Evolutionary conservation across 2,329 filamentous ascomycete species (phyloP), one percentile per base, ranked within the genome.

Genomic region (Berkeleyomyces basicola): DNA sequence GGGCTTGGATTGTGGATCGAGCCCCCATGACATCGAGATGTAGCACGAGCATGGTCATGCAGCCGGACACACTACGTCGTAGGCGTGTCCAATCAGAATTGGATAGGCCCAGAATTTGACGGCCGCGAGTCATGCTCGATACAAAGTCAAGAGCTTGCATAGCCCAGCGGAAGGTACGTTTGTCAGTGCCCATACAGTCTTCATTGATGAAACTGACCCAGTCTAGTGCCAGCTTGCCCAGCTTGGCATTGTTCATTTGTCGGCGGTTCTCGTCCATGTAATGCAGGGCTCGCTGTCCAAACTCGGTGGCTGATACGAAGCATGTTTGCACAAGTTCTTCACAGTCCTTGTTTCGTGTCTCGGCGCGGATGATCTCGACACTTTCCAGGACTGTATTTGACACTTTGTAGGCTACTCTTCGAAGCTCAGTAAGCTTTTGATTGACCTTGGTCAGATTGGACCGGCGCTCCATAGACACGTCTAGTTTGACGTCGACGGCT

Each of bases 11-110:
- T 49, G 86, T 96, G 5, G 91, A 96, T 69, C 92, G 84, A 36
- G 93, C 93, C 33, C 93, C 93, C 87, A 99, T 96, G 73, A 99
- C 97, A 72, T 99, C 93, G 69, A 99, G 99, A 73, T 99, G 93
- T 7, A 91, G 96, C 67, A 99, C 97, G 58, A 99, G 79, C 33
- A 99, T 80, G 23, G 90, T 91, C 93, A 99, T 99, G 73, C 93
- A 99, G 0, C 92, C 92, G 7, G 90, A 90, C 4, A 99, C 93
- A 73, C 96, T 97, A 64, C 83, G 79, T 53, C 92, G 83, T 66
- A 99, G 77, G 66, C 81, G 84, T 4, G 85, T 82, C 71, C 96
- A 99, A 70, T 99, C 92, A 47, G 87, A 82, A 64, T 96, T 90
- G 47, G 86, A 89, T 65, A 99, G 84, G 0, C 86, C 88, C n/a